Conservation (phyloP, 192 early-diverging fungal genomes). For the Lobosporangium transversale region DNA sequence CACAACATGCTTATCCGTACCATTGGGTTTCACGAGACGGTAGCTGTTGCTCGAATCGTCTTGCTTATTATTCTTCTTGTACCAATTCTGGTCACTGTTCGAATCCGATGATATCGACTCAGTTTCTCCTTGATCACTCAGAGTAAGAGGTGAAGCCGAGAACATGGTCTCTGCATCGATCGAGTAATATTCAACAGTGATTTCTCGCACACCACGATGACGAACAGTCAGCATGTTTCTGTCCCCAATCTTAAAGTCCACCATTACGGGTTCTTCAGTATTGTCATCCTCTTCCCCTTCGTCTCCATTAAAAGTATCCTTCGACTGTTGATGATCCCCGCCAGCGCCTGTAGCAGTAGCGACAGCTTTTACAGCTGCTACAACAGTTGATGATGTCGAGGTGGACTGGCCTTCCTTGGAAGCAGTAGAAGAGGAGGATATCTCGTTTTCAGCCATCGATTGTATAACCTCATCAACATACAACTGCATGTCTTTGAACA, state of each 20-base stretch:
- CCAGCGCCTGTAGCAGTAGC: background rate
- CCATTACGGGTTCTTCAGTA: slow-evolving; percentile 36
- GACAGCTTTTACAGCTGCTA: background rate
- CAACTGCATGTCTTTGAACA: slow-evolving; percentile 53
- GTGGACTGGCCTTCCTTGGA: too few species aligned
- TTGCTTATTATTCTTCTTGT: background rate
- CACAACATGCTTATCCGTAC: slow-evolving; percentile 21
- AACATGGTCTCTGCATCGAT: slow-evolving; percentile 64
- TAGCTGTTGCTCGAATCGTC: slow-evolving; percentile 29
- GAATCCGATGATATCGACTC: slow-evolving; percentile 10
- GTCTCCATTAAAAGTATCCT: background rate
- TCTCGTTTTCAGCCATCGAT: background rate
- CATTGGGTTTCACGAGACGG: slow-evolving; percentile 42
- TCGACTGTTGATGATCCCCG: background rate
- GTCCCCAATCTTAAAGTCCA: slow-evolving; percentile 55
- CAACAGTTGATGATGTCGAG: background rate
- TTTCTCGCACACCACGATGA: slow-evolving; percentile 46
- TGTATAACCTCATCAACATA: slow-evolving; percentile 50
- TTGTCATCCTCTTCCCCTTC: slow-evolving; percentile 11
- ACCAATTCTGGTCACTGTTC: background rate
- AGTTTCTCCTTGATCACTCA: slow-evolving; percentile 54
- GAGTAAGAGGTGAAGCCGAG: slow-evolving; percentile 56
- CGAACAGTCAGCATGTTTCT: slow-evolving; percentile 39
- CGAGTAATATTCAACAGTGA: slow-evolving; percentile 56
- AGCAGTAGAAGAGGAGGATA: background rate